These are phyloP conservation scores for Xylaria acuta DNA, from an alignment of 495 filamentous ascomycete genomes.

Conservation along the genomic window DNA sequence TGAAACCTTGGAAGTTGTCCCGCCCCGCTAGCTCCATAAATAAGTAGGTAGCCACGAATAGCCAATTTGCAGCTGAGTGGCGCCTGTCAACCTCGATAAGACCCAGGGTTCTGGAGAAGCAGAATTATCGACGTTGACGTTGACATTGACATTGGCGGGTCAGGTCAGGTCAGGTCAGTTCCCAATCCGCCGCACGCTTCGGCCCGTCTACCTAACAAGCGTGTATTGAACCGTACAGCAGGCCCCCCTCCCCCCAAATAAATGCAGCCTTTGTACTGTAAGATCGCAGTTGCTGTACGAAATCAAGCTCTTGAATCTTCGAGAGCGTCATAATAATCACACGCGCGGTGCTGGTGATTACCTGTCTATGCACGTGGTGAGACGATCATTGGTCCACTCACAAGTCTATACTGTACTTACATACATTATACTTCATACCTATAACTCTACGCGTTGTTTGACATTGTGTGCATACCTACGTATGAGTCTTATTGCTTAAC, in stretches of 20 bases:
- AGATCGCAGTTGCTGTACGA: not conserved
- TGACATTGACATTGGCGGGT: not conserved
- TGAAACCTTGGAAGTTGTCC: not conserved
- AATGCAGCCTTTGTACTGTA: not conserved
- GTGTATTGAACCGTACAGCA: not conserved
- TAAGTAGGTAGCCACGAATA: not conserved
- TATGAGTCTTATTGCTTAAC: not conserved
- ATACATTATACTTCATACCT: not conserved
- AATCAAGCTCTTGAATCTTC: not conserved
- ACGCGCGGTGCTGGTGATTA: not conserved
- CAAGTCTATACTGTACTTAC: not conserved
- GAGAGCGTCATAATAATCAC: not conserved
- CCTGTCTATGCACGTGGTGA: not conserved
- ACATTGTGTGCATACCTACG: not conserved
- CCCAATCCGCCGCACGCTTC: constrained; percentile 14
- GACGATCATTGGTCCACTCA: not conserved
- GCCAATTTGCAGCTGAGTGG: not conserved
- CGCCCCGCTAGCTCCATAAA: not conserved
- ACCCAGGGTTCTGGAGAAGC: not conserved
- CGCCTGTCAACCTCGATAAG: not conserved
- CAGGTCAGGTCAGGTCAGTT: not conserved
- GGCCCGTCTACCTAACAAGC: constrained; percentile 20
- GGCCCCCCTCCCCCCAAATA: too few species aligned
- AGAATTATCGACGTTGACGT: too few species aligned
- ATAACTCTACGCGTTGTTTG: not conserved